These are phyloP conservation scores for Pseudogymnoascus sp. DNA, from an alignment of 2,329 filamentous ascomycete genomes.

Conservation along the genomic window DNA sequence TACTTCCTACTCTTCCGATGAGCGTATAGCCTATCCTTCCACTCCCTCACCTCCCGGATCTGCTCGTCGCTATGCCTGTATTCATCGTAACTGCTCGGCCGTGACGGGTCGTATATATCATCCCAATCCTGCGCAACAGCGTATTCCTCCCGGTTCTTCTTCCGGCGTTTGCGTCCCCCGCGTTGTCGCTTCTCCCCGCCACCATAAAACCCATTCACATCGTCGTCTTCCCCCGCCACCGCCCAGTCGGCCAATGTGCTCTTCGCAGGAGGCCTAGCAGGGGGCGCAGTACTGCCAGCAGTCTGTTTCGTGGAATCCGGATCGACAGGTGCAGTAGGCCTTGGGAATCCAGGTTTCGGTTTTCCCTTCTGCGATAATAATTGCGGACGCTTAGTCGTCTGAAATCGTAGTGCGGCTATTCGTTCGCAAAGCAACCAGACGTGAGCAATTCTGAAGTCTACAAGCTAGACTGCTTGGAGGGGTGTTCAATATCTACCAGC, in stretches of 20 bases:
- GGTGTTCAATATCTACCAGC: conserved; percentile 46
- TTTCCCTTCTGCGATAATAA: conserved; percentile 51
- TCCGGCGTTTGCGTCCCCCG: conserved; percentile 56
- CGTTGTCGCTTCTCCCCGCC: conserved; percentile 58
- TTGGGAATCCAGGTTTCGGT: conserved; percentile 52
- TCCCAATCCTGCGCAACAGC: conserved; percentile 68
- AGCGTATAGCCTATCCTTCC: conserved; percentile 73
- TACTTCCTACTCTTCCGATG: conserved; percentile 47
- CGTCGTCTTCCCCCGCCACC: conserved; percentile 69
- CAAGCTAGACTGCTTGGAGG: conserved; percentile 24
- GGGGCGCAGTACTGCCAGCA: conserved; percentile 22
- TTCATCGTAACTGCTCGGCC: conserved; percentile 76
- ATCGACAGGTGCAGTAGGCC: conserved; percentile 27
- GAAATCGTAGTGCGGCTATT: conserved; percentile 65
- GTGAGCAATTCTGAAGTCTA: conserved; percentile 37
- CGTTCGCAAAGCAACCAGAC: conserved; percentile 23
- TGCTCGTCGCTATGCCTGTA: conserved; percentile 80
- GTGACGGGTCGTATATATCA: conserved; percentile 76
- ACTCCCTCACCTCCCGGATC: conserved; percentile 69
- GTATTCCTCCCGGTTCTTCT: conserved; percentile 60
- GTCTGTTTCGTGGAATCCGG: conserved; percentile 18
- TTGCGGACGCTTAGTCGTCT: conserved; percentile 74
- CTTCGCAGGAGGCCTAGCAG: conserved; percentile 43
- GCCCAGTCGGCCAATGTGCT: conserved; percentile 75
- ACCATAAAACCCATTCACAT: conserved; percentile 56